These are phyloP conservation scores for Rhizopogon sp. DNA, from an alignment of 768 basidiomycete genomes.

Conservation along the genomic window DNA sequence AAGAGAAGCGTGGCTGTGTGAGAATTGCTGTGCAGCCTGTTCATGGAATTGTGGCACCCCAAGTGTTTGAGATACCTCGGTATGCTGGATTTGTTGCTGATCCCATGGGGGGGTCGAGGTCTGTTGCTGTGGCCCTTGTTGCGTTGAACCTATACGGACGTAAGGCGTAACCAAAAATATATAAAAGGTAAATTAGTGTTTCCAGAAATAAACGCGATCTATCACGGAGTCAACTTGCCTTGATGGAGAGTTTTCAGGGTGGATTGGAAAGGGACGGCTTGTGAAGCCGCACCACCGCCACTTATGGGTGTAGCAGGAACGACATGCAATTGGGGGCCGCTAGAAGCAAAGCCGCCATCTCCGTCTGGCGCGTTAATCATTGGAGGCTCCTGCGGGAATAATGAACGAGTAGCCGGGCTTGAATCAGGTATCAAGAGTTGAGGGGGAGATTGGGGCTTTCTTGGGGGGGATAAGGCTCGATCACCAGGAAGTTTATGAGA, in stretches of 20 bases:
- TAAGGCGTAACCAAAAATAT: slow-evolving; percentile 16
- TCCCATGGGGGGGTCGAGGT: slow-evolving; percentile 29
- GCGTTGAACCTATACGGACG: slow-evolving; percentile 25
- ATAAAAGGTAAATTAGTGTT: slow-evolving; percentile 24
- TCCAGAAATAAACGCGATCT: slow-evolving; percentile 27
- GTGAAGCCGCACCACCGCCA: slow-evolving; percentile 46
- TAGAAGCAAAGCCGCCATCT: slow-evolving; percentile 38
- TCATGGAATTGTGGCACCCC: slow-evolving; percentile 25
- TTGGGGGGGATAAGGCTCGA: slow-evolving; percentile 31
- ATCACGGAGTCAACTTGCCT: slow-evolving; percentile 38
- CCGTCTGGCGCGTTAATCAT: slow-evolving; percentile 62
- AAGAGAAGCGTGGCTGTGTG: slow-evolving; percentile 31
- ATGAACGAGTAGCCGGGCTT: slow-evolving; percentile 35
- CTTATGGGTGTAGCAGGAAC: slow-evolving; percentile 81
- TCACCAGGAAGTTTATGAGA: slow-evolving; percentile 41
- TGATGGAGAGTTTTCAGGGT: slow-evolving; percentile 46
- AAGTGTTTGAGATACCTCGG: slow-evolving; percentile 25
- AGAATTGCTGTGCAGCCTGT: slow-evolving; percentile 24
- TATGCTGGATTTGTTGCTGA: slow-evolving; percentile 31
- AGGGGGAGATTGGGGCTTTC: slow-evolving; percentile 64
- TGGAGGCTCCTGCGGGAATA: slow-evolving; percentile 38
- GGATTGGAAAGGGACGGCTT: slow-evolving; percentile 48
- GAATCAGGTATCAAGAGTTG: slow-evolving; percentile 53
- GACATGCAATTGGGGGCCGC: slow-evolving; percentile 67
- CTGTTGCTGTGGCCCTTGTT: slow-evolving; percentile 29